Evolutionary conservation across 495 filamentous ascomycete species (phyloP).

Genomic region (Aspergillus funiculosus): DNA sequence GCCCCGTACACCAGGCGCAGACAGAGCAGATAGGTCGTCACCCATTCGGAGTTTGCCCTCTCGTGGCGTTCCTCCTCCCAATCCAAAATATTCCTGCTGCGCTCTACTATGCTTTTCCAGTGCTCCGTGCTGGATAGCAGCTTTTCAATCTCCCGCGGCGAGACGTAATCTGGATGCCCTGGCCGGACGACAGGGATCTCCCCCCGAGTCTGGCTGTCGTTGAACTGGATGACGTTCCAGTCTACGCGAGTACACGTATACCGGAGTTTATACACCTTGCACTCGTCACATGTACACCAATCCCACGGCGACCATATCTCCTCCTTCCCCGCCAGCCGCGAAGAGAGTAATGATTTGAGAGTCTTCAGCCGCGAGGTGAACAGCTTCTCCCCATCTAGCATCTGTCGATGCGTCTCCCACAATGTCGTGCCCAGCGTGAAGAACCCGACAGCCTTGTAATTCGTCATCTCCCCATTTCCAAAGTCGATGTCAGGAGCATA

Average conservation of each 20-base stretch:
- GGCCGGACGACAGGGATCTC: neutral
- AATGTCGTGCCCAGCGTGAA: constrained; percentile 4
- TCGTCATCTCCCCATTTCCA: neutral
- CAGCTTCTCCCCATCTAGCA: neutral
- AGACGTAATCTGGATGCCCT: constrained; percentile 7
- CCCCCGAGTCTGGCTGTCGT: neutral
- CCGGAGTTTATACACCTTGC: neutral
- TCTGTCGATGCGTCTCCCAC: constrained; percentile 4
- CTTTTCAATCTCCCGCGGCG: neutral
- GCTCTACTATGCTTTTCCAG: neutral
- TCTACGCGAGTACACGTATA: constrained; percentile 1
- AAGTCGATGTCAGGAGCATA: constrained; percentile 9
- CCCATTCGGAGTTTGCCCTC: neutral
- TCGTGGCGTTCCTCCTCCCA: neutral
- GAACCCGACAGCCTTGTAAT: constrained; percentile 2
- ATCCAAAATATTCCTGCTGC: neutral
- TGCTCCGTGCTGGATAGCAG: neutral
- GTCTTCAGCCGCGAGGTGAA: constrained; percentile 7
- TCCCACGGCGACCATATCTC: constrained; percentile 3
- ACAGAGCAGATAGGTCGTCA: constrained; percentile 4
- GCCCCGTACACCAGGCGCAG: neutral
- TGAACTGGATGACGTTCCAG: neutral
- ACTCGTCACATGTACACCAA: constrained; percentile 1
- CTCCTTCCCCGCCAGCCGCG: constrained; percentile 1
- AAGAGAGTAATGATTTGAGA: neutral